These are phyloP conservation scores for Apostasia shenzhenica DNA, from an alignment of 106 monocot species.

Conservation along the genomic window DNA sequence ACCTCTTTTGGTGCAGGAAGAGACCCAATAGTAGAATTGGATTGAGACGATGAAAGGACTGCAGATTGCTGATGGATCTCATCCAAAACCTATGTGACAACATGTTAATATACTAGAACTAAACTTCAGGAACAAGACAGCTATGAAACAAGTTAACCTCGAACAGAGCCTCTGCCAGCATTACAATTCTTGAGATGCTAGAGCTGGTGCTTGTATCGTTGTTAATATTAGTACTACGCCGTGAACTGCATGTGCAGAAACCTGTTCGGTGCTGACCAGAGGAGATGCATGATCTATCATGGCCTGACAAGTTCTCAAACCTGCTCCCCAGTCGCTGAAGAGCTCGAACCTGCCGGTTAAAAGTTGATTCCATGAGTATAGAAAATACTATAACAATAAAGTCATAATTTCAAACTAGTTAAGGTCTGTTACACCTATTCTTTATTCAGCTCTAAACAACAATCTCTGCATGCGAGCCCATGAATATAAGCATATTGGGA, in stretches of 20 bases:
- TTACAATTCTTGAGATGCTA: conserved; percentile 93
- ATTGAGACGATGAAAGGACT: conserved; percentile 65
- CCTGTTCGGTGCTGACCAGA: conserved; percentile 74
- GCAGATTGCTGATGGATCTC: conserved; percentile 98
- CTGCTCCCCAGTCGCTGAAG: conserved; percentile 81
- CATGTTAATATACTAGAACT: neutral
- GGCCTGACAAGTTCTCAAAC: conserved; percentile 76
- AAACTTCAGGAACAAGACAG: neutral
- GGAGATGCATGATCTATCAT: conserved; percentile 78
- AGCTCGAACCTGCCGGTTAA: conserved; percentile 67
- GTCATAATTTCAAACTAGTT: too few relatives aligned
- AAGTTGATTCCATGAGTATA: neutral
- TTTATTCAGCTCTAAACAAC: too few relatives aligned
- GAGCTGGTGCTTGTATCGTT: conserved; percentile 53
- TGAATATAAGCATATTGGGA: too few relatives aligned
- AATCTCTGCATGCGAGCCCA: too few relatives aligned
- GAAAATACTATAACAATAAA: neutral
- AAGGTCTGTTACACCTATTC: too few relatives aligned
- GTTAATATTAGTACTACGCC: conserved; percentile 30
- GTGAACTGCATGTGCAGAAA: conserved; percentile 57
- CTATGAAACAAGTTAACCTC: conserved; percentile 39
- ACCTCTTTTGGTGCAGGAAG: conserved; percentile 88
- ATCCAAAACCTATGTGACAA: conserved; percentile 75
- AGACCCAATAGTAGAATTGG: conserved; percentile 82
- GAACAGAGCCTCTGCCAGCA: conserved; percentile 96